phyloP scores from a whole-genome alignment of 208 protist genomes.

The Leptomonas seymouri region DNA sequence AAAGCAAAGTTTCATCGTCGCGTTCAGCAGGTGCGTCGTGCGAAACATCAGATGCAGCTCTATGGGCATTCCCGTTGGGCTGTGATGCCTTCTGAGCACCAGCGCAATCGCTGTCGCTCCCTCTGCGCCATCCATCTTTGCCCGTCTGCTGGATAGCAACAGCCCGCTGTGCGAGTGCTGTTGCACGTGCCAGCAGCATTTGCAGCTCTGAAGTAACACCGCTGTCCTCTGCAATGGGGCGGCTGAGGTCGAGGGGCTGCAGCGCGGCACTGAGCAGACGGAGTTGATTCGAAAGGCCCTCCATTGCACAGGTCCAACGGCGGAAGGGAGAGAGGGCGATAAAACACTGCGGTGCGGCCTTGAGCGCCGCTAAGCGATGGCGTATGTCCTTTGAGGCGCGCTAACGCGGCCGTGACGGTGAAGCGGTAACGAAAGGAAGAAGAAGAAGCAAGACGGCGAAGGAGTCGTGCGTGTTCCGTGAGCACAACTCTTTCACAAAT shows the following conservation, averaged over 20 bases:
- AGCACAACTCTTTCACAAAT: no score
- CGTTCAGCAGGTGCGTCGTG: background rate
- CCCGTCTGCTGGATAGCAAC: constrained; percentile 23
- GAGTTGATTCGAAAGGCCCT: constrained; percentile 50
- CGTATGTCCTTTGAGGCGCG: no score
- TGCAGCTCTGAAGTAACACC: constrained; percentile 43
- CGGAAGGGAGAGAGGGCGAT: no score
- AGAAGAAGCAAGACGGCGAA: no score
- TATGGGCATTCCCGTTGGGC: background rate
- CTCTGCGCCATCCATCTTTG: constrained; percentile 1
- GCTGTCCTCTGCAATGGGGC: constrained; percentile 30
- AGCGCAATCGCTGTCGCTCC: background rate
- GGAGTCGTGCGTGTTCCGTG: no score
- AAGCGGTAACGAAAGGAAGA: no score
- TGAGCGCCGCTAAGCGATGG: no score
- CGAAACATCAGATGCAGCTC: background rate
- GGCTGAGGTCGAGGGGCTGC: constrained; percentile 32
- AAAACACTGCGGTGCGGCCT: no score
- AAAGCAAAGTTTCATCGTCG: constrained; percentile 32
- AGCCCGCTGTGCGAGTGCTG: constrained; percentile 44
- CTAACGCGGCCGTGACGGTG: no score
- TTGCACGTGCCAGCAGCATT: constrained; percentile 45
- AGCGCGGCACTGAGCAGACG: constrained; percentile 43
- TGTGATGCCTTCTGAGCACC: constrained; percentile 3
- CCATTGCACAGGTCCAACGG: constrained; percentile 24